Evolutionary conservation across 495 filamentous ascomycete species (phyloP), one percentile per base, ranked within the genome.

Genomic region (Schizothecium vesticola): DNA sequence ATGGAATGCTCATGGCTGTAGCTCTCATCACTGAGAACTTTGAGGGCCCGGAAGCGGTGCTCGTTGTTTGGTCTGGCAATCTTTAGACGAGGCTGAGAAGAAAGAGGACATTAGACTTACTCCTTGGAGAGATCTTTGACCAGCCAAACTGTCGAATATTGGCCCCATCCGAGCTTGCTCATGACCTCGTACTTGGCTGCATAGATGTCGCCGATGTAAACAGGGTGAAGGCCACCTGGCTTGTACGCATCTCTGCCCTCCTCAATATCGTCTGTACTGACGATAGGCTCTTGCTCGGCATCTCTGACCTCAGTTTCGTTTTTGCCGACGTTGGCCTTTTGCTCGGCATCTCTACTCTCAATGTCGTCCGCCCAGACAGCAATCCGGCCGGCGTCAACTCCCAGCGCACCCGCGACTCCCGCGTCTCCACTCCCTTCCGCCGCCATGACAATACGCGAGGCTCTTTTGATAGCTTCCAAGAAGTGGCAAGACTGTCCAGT

Each of bases 161-260:
- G 72, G 7, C 84, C 84, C 68, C 80, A 83, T 8, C 84, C 81
- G 43, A 85, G 73, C 71, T 86, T 86, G 62, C 72, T 75, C 12
- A 83, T 61, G 63, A 84, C 70, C 63, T 77, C 74, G 73, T 84
- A 86, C 63, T 74, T 75, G 23, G 72, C 66, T 33, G 78, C 71
- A 68, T 81, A 77, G 1, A 79, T 70, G 63, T 86, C 82, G 12
- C 81, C 83, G 33, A 83, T 74, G 62, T 74, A 75, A 25, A 82
- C 82, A 8, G 82, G 83, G 71, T 84, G 81, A 33, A 79, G 80
- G 62, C 77, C 78, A 36, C 80, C 79, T 9, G 64, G 67, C 19
- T 61, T 25, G 69, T 81, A 82, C 3, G 43, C 3, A 22, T 60
- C 26, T 22, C 65, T 60, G n/a, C 65, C 65, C 29, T 60, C 56